Conservation (phyloP, 2,329 filamentous ascomycete genomes). For the Pseudogymnoascus sp. region DNA sequence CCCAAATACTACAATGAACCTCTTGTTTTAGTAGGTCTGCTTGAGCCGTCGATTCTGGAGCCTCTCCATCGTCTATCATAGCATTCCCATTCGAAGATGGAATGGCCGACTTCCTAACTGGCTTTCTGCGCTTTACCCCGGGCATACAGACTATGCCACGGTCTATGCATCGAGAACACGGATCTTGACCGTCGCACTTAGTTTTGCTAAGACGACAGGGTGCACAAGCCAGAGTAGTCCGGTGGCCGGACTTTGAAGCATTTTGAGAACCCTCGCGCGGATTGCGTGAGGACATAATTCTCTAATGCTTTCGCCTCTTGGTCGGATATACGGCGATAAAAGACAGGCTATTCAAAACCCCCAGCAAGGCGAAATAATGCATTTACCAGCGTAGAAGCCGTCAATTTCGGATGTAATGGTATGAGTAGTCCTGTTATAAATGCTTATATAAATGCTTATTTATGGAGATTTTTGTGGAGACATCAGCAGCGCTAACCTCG, state of each 20-base stretch:
- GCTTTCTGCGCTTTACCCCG: background rate
- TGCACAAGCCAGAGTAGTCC: slow-evolving; percentile 6
- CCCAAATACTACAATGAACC: slow-evolving; percentile 9
- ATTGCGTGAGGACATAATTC: background rate
- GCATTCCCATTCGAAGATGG: background rate
- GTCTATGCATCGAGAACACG: slow-evolving; percentile 9
- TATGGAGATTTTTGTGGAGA: background rate
- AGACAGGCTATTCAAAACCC: background rate
- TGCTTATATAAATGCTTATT: too few relatives aligned
- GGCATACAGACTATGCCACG: slow-evolving; percentile 9
- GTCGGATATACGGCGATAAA: background rate
- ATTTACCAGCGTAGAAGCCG: background rate
- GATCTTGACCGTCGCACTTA: slow-evolving; percentile 9
- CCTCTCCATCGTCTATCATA: background rate
- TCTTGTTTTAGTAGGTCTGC: slow-evolving; percentile 4
- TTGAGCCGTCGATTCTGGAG: background rate
- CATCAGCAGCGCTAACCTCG: background rate
- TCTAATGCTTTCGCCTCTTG: background rate
- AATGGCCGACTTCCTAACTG: background rate
- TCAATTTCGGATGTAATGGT: background rate
- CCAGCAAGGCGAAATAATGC: background rate
- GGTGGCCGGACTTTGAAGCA: background rate
- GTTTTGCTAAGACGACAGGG: slow-evolving; percentile 10
- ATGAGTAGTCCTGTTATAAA: background rate
- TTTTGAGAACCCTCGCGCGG: background rate